Percentiles rank a stretch among this genome's conserved stretches.
These are phyloP conservation scores for Epichloe uncinata DNA, from an alignment of 2,329 filamentous ascomycete genomes.

Conservation along the genomic window DNA sequence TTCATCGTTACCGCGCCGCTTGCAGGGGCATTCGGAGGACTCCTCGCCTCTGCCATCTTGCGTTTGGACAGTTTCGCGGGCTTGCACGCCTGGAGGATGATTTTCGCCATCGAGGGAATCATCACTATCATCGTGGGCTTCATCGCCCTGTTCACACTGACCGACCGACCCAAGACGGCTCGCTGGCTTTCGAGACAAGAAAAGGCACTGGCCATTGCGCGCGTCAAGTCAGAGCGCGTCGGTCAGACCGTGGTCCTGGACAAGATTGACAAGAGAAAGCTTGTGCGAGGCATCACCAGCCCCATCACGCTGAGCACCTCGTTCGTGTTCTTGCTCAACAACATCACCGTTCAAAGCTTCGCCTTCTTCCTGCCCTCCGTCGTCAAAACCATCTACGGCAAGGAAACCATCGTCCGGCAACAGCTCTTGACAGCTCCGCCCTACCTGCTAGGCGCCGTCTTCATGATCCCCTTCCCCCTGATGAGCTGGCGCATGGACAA, in stretches of 20 bases:
- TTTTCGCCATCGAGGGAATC: slow-evolving; percentile 57
- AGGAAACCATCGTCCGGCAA: slow-evolving; percentile 40
- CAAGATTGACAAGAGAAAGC: slow-evolving; percentile 44
- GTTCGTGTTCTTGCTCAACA: slow-evolving; percentile 50
- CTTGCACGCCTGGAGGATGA: slow-evolving; percentile 51
- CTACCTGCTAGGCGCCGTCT: slow-evolving; percentile 55
- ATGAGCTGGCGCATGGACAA: slow-evolving; percentile 47
- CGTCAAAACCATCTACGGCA: slow-evolving; percentile 52
- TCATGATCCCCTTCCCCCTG: slow-evolving; percentile 47
- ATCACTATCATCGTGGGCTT: slow-evolving; percentile 40
- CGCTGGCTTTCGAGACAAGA: slow-evolving; percentile 52
- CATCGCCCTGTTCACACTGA: slow-evolving; percentile 49
- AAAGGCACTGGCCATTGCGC: slow-evolving; percentile 50
- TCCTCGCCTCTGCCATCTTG: slow-evolving; percentile 52
- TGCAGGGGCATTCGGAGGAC: slow-evolving; percentile 57
- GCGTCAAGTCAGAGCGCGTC: slow-evolving; percentile 56
- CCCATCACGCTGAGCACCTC: slow-evolving; percentile 45
- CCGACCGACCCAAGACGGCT: slow-evolving; percentile 55
- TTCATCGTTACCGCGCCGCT: slow-evolving; percentile 61
- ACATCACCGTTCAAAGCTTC: slow-evolving; percentile 58
- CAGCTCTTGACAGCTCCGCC: slow-evolving; percentile 60
- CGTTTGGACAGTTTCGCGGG: slow-evolving; percentile 44
- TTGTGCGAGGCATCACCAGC: slow-evolving; percentile 47
- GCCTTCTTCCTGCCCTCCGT: slow-evolving; percentile 60
- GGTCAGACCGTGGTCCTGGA: slow-evolving; percentile 50